Conservation (phyloP, 129 eudicot genomes). For the Helianthus tuberosus region DNA sequence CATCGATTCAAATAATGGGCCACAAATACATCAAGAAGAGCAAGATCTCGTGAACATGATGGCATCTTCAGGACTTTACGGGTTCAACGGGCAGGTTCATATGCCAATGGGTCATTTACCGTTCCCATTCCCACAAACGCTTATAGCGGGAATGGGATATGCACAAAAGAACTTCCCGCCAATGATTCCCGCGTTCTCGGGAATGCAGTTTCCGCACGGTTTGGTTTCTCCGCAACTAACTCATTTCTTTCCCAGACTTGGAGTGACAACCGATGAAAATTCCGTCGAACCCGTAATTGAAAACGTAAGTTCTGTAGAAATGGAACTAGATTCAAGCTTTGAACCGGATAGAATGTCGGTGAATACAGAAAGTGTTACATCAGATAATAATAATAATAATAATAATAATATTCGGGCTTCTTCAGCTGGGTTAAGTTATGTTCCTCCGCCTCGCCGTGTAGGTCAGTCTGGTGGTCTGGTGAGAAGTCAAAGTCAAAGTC, state of each 20-base stretch:
- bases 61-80: conserved; percentile 74
- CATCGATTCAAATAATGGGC: conserved; percentile 38
- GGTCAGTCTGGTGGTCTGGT: conserved; percentile 45
- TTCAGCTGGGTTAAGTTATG: conserved; percentile 37
- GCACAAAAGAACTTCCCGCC: conserved; percentile 55
- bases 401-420: conserved; percentile 47
- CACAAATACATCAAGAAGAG: conserved; percentile 75
- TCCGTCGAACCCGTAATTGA: conserved; percentile 44
- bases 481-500: conserved; percentile 37
- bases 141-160: conserved; percentile 76
- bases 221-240: conserved; percentile 62
- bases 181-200: conserved; percentile 54
- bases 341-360: conserved; percentile 41
- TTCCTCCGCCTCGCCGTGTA: conserved; percentile 57
- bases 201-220: conserved; percentile 68
- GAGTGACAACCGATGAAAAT: conserved; percentile 51
- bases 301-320: conserved; percentile 36
- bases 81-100: conserved; percentile 68
- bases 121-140: conserved; percentile 57
- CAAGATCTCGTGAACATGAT: conserved; percentile 88
- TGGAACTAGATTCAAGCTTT: conserved; percentile 52
- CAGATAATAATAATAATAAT: conserved; percentile 57
- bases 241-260: conserved; percentile 66
- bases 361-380: conserved; percentile 40
- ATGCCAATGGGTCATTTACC: conserved; percentile 69